phyloP scores from a whole-genome alignment of 768 basidiomycete genomes.

The Boletus vinaceobasis region DNA sequence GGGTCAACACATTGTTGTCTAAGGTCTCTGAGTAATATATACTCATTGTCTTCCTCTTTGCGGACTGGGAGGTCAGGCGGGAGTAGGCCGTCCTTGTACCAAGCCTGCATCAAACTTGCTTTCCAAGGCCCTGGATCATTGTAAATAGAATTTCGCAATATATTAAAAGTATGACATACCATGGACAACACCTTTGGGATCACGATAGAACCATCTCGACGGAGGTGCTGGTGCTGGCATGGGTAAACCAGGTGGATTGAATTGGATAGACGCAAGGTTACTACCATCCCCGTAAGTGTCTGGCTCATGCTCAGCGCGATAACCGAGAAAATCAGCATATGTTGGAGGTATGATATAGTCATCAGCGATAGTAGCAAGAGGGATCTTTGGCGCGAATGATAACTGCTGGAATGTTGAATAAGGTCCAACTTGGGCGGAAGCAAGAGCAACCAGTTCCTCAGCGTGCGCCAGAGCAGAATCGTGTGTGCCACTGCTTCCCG shows the following conservation, averaged over 20 bases:
- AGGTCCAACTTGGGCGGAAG: slow-evolving; percentile 70
- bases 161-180: slow-evolving; percentile 44
- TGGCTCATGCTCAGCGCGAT: slow-evolving; percentile 62
- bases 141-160: slow-evolving; percentile 7
- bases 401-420: slow-evolving; percentile 94
- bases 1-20: slow-evolving; percentile 78
- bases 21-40: slow-evolving; percentile 67
- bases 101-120: slow-evolving; percentile 81
- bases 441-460: slow-evolving; percentile 67
- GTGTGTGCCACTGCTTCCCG: slow-evolving; percentile 28
- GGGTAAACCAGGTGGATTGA: slow-evolving; percentile 77
- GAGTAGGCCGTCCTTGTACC: slow-evolving; percentile 82
- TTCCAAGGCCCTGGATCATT: slow-evolving; percentile 73
- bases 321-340: slow-evolving; percentile 74
- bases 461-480: slow-evolving; percentile 43
- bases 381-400: slow-evolving; percentile 79
- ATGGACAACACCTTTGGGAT: slow-evolving; percentile 77
- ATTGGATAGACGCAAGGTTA: slow-evolving; percentile 60
- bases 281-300: slow-evolving; percentile 42
- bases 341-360: slow-evolving; percentile 91
- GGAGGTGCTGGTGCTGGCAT: slow-evolving; percentile 65
- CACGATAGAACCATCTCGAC: slow-evolving; percentile 78
- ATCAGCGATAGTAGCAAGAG: slow-evolving; percentile 83
- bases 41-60: slow-evolving; percentile 69
- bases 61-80: slow-evolving; percentile 81